Evolutionary conservation across 164 flowering plant species (phyloP).

Genomic region (Hamamelis virginiana): DNA sequence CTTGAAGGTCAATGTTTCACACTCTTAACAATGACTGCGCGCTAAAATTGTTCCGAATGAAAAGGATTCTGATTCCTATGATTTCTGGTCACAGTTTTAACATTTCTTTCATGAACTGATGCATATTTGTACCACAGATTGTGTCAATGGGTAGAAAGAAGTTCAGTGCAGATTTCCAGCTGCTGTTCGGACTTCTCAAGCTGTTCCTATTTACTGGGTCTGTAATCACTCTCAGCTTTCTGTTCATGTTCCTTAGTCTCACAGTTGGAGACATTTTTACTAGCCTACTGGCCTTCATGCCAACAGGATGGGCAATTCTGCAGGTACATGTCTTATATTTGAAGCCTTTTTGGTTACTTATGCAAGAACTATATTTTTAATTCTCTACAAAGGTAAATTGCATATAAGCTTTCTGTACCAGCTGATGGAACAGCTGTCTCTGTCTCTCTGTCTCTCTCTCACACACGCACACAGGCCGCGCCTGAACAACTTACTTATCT

Average conservation of each 20-base stretch:
- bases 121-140: slow-evolving; percentile 47
- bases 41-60: not conserved
- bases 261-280: slow-evolving; percentile 85
- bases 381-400: no score
- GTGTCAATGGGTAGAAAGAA: slow-evolving; percentile 92
- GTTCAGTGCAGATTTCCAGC: slow-evolving; percentile 97
- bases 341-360: not conserved
- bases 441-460: no score
- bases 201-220: slow-evolving; percentile 67
- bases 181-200: slow-evolving; percentile 90
- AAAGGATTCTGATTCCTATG: not conserved
- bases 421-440: no score
- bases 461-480: no score
- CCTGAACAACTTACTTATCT: no score
- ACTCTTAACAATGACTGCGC: not conserved
- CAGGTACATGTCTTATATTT: slow-evolving; percentile 42
- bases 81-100: not conserved
- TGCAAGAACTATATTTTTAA: not conserved
- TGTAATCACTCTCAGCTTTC: slow-evolving; percentile 46
- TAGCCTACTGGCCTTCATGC: slow-evolving; percentile 83
- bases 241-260: slow-evolving; percentile 66
- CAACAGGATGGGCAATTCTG: slow-evolving; percentile 97
- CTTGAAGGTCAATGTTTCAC: slow-evolving; percentile 64
- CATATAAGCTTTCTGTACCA: no score
- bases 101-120: not conserved